These are phyloP conservation scores for Auricularia heimuer DNA, from an alignment of 768 basidiomycete species.

Conservation along the genomic window DNA sequence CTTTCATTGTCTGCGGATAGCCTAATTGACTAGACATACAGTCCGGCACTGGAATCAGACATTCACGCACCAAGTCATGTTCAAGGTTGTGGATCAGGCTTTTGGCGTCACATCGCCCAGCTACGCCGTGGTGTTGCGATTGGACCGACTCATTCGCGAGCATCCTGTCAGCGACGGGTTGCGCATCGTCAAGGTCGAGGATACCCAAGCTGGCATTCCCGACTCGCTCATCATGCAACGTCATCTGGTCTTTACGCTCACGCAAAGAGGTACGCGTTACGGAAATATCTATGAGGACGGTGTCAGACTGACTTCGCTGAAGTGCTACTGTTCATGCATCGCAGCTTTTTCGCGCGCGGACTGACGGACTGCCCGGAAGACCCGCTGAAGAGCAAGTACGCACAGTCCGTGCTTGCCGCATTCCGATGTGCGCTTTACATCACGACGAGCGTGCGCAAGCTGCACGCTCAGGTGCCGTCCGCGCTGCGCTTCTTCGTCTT, in stretches of 20 bases:
- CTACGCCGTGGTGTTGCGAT: slow-evolving; percentile 53
- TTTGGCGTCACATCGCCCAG: slow-evolving; percentile 63
- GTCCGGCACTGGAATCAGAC: slow-evolving; percentile 64
- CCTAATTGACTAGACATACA: slow-evolving; percentile 31
- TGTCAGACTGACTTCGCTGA: too few species aligned
- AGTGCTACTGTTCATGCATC: slow-evolving; percentile 67
- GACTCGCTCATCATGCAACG: not conserved
- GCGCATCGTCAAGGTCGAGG: not conserved
- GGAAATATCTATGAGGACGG: too few species aligned
- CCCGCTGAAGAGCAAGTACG: slow-evolving; percentile 61
- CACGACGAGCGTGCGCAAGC: not conserved
- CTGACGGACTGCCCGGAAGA: slow-evolving; percentile 52
- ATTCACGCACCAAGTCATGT: slow-evolving; percentile 63
- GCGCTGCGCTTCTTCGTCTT: slow-evolving; percentile 56
- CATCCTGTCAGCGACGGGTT: not conserved
- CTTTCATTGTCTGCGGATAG: not conserved
- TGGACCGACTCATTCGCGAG: slow-evolving; percentile 26
- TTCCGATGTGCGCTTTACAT: slow-evolving; percentile 41
- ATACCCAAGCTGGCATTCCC: not conserved
- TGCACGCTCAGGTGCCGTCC: slow-evolving; percentile 13
- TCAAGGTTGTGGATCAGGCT: slow-evolving; percentile 57
- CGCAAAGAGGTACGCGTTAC: not conserved
- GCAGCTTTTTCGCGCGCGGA: slow-evolving; percentile 64
- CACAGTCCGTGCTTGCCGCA: slow-evolving; percentile 56
- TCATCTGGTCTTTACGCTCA: not conserved